phyloP scores from a whole-genome alignment of 176 grass and related monocot genomes.

The Microstegium vimineum region DNA sequence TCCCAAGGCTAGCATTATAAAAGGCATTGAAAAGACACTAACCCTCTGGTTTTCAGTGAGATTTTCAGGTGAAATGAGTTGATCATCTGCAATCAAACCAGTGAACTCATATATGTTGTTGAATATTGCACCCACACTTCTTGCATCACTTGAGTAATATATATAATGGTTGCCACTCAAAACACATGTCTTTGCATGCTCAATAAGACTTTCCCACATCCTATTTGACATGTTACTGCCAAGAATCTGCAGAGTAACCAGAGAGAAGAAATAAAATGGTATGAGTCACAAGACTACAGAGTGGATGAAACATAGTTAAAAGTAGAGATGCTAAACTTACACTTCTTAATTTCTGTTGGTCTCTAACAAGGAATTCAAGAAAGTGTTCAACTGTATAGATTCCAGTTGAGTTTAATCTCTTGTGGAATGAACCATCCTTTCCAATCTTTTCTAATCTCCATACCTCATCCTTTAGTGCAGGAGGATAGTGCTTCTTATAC shows the following conservation, averaged over 20 bases:
- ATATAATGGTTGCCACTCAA: constrained; percentile 84
- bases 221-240: constrained; percentile 77
- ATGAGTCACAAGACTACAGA: constrained; percentile 13
- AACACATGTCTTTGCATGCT: constrained; percentile 84
- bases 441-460: constrained; percentile 96
- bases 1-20: background rate
- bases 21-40: constrained; percentile 23
- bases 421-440: constrained; percentile 84
- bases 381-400: constrained; percentile 80
- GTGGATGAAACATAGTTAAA: background rate
- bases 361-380: constrained; percentile 72
- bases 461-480: constrained; percentile 75
- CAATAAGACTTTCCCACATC: constrained; percentile 91
- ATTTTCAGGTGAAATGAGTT: constrained; percentile 74
- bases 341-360: constrained; percentile 71
- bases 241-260: constrained; percentile 57
- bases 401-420: constrained; percentile 56
- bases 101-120: constrained; percentile 86
- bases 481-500: constrained; percentile 94
- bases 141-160: constrained; percentile 63
- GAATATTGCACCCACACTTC: constrained; percentile 67
- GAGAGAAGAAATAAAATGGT: background rate
- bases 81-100: constrained; percentile 74
- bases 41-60: constrained; percentile 79
- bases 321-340: constrained; percentile 45